These are phyloP conservation scores for Ceratocystis huliohia DNA, from an alignment of 2,329 filamentous ascomycete species.

Conservation along the genomic window DNA sequence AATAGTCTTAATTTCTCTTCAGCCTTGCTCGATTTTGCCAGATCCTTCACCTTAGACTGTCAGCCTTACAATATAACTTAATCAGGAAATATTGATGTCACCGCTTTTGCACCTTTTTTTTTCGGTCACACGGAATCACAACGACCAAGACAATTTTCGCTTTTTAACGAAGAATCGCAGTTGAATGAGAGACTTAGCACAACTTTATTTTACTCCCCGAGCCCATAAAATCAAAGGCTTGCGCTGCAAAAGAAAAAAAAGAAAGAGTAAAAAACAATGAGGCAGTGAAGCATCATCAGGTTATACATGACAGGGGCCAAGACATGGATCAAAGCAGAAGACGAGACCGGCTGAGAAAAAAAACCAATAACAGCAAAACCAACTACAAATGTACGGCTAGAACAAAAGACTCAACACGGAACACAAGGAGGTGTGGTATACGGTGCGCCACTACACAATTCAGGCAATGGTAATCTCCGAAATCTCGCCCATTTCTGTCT, in stretches of 20 bases:
- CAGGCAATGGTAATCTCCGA: constrained; percentile 62
- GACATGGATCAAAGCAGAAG: neutral
- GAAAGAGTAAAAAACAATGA: neutral
- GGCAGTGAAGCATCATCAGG: neutral
- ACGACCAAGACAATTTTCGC: neutral
- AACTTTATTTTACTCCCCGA: neutral
- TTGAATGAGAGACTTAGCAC: neutral
- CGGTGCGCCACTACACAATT: constrained; percentile 9
- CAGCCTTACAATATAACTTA: constrained; percentile 4
- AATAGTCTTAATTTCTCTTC: neutral
- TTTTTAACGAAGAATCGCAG: neutral
- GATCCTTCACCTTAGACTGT: neutral
- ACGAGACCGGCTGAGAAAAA: neutral
- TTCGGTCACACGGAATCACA: neutral
- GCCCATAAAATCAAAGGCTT: neutral
- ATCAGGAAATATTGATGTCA: neutral
- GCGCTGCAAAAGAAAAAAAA: neutral
- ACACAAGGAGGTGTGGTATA: neutral
- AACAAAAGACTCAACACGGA: neutral
- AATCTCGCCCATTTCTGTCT: constrained; percentile 76
- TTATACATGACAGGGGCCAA: neutral
- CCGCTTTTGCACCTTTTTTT: neutral
- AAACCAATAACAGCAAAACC: neutral
- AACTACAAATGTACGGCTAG: constrained; percentile 2
- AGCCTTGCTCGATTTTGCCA: constrained; percentile 8